Conservation (phyloP, 2,329 filamentous ascomycete species). For the Botrytis aclada region DNA sequence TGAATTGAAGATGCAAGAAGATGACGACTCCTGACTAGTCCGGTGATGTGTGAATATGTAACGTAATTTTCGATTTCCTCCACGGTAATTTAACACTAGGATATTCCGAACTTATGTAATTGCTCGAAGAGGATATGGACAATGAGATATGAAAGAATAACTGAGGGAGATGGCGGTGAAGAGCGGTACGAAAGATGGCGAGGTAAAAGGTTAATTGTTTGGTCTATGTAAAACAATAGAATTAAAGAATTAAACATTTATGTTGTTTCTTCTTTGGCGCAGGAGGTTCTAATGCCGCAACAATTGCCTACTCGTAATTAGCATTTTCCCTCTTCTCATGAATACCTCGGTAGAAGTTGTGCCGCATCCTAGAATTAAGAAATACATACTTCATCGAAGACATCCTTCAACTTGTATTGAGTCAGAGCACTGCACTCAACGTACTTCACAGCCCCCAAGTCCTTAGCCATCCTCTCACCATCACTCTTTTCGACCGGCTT, state of each 20-base stretch:
- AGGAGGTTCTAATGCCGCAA: constrained; percentile 88
- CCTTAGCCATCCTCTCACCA: constrained; percentile 93
- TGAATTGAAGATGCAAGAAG: neutral
- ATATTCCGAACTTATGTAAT: constrained; percentile 2
- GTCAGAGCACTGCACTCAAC: constrained; percentile 98
- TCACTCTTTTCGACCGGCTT: constrained; percentile 86
- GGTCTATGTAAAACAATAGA: constrained; percentile 4
- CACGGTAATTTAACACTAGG: neutral
- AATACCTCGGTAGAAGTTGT: neutral
- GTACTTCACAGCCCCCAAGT: constrained; percentile 96
- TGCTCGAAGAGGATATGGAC: constrained; percentile 2
- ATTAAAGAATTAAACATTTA: constrained; percentile 67
- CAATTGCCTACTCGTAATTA: constrained; percentile 68
- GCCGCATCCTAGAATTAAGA: neutral
- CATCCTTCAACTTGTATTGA: constrained; percentile 98
- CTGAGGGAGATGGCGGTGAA: neutral
- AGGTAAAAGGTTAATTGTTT: constrained; percentile 5
- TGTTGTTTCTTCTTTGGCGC: constrained; percentile 72
- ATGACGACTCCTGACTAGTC: neutral
- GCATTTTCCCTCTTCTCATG: constrained; percentile 71
- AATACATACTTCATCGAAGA: constrained; percentile 87
- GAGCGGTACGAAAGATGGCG: neutral
- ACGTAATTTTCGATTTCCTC: constrained; percentile 6
- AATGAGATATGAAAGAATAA: neutral
- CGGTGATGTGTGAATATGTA: constrained; percentile 8